Evolutionary conservation across 2,329 filamentous ascomycete genomes (phyloP).

Genomic region (Orbilia blumenaviensis): DNA sequence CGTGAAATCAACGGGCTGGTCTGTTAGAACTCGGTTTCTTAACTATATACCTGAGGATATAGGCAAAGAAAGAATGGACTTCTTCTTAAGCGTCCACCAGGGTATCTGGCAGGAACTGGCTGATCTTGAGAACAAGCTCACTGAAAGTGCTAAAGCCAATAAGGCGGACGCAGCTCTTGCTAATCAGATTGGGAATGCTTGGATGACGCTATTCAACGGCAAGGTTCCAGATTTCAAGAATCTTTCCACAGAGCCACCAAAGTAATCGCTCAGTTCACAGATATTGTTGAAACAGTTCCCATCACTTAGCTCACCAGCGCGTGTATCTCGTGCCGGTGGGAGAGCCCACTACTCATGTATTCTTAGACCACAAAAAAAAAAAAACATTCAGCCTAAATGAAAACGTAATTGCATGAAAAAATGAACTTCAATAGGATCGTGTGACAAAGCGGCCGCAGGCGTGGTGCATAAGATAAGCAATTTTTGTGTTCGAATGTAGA

Average conservation of each 20-base stretch:
- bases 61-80: neutral
- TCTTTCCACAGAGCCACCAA: neutral
- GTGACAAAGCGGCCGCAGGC: too few species aligned
- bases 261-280: too few species aligned
- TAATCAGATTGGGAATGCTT: neutral
- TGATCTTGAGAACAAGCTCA: neutral
- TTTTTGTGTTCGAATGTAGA: too few species aligned
- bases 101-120: constrained; percentile 1
- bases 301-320: too few species aligned
- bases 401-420: too few species aligned
- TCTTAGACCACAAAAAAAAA: too few species aligned
- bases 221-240: constrained; percentile 1
- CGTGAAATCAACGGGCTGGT: neutral
- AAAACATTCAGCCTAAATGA: too few species aligned
- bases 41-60: neutral
- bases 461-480: too few species aligned
- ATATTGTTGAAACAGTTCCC: too few species aligned
- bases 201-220: neutral
- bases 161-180: neutral
- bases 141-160: neutral
- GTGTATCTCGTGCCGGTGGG: too few species aligned
- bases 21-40: neutral
- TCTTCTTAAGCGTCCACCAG: neutral
- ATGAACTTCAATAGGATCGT: too few species aligned
- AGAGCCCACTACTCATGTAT: too few species aligned